These are phyloP conservation scores for Coemansia erecta DNA, from an alignment of 192 early-diverging fungal species.

Conservation along the genomic window DNA sequence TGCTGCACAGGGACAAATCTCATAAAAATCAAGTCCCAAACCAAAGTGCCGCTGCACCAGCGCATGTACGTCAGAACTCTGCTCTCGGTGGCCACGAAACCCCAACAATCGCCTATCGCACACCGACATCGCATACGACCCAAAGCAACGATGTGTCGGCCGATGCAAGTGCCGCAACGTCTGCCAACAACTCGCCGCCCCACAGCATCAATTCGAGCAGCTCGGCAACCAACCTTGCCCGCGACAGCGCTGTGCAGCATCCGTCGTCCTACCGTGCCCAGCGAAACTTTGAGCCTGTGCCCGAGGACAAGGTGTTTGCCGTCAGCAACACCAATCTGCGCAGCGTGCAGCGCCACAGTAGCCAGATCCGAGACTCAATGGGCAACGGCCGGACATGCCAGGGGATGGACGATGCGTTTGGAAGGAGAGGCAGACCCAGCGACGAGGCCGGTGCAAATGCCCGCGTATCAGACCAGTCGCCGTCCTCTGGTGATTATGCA, in stretches of 20 bases:
- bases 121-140: slow-evolving; percentile 26
- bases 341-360: slow-evolving; percentile 29
- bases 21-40: slow-evolving; percentile 15
- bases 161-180: slow-evolving; percentile 19
- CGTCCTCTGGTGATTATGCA: neutral
- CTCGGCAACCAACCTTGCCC: slow-evolving; percentile 9
- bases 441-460: too few relatives aligned
- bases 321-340: slow-evolving; percentile 44
- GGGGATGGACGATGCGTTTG: too few relatives aligned
- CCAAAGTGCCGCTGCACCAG: slow-evolving; percentile 10
- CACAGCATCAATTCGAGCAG: neutral
- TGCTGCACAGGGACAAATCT: slow-evolving; percentile 48
- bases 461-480: neutral
- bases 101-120: slow-evolving; percentile 50
- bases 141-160: slow-evolving; percentile 34
- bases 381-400: neutral
- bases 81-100: slow-evolving; percentile 24
- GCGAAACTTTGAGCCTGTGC: slow-evolving; percentile 47
- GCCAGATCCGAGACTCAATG: slow-evolving; percentile 30
- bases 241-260: slow-evolving; percentile 6
- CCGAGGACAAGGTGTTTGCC: slow-evolving; percentile 43
- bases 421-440: too few relatives aligned
- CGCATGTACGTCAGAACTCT: slow-evolving; percentile 14
- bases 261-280: slow-evolving; percentile 33
- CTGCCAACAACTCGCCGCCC: slow-evolving; percentile 21